These are phyloP conservation scores for Candida montana DNA, from an alignment of 805 yeast species.

Conservation along the genomic window DNA sequence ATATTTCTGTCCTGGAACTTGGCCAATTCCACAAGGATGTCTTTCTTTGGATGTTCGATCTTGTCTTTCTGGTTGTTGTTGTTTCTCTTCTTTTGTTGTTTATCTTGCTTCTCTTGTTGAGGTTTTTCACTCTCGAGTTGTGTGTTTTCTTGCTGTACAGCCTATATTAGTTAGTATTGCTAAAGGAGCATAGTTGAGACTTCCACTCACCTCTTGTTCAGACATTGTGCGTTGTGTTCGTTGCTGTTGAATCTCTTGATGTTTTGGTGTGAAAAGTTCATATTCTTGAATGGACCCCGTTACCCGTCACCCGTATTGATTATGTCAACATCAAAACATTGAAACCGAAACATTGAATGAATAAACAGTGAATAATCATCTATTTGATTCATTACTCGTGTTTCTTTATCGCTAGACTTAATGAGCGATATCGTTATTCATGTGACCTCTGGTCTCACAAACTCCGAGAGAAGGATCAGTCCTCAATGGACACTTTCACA, in stretches of 20 bases:
- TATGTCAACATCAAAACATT: too few relatives aligned
- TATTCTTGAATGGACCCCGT: too few relatives aligned
- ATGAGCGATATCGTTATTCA: constrained; percentile 43
- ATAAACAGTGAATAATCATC: too few relatives aligned
- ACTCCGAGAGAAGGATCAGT: constrained; percentile 64
- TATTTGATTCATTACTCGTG: too few relatives aligned
- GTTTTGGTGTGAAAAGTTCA: too few relatives aligned
- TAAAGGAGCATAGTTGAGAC: too few relatives aligned
- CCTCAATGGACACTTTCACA: constrained; percentile 53
- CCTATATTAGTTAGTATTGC: too few relatives aligned
- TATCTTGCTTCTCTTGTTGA: constrained; percentile 6
- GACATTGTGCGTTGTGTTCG: neutral
- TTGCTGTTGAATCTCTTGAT: too few relatives aligned
- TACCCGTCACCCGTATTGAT: too few relatives aligned
- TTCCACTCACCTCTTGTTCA: neutral
- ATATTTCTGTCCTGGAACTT: constrained; percentile 70
- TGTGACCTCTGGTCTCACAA: constrained; percentile 59
- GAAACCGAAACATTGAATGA: too few relatives aligned
- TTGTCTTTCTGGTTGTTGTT: constrained; percentile 26
- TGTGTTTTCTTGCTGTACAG: neutral
- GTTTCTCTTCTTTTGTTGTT: constrained; percentile 6
- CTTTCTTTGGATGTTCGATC: constrained; percentile 78
- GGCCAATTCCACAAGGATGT: constrained; percentile 77
- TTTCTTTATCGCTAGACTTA: too few relatives aligned
- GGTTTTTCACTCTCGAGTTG: neutral